A percentile compares a stretch with the other conserved stretches of the same genome.
Evolutionary conservation across 164 flowering plant species (phyloP).

Genomic region (Dillenia suffruticosa): DNA sequence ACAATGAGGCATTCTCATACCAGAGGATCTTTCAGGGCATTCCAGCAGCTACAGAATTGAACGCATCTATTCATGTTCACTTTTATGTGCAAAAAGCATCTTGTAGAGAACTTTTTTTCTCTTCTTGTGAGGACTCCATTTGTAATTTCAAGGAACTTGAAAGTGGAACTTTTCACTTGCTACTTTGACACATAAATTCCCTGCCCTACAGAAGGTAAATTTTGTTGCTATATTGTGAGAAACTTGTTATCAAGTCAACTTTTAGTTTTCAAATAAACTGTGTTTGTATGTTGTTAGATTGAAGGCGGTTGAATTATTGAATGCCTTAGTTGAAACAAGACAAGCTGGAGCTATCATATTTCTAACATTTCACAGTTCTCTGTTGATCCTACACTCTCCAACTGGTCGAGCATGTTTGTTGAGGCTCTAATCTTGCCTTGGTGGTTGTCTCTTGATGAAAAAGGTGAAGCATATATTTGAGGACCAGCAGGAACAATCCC

Average conservation of each 20-base stretch:
- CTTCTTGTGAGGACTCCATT: conserved; percentile 13
- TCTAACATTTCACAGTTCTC: conserved; percentile 28
- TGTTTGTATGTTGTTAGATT: no score
- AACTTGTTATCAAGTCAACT: no score
- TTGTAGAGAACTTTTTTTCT: conserved; percentile 23
- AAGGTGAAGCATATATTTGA: conserved; percentile 12
- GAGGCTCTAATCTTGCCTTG: conserved; percentile 73
- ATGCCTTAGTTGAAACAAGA: no score
- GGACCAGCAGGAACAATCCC: conserved; percentile 10
- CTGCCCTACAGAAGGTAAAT: conserved; percentile 46
- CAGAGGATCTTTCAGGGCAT: conserved; percentile 38
- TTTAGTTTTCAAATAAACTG: no score
- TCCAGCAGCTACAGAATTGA: conserved; percentile 16
- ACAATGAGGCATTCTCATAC: conserved; percentile 48
- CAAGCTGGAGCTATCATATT: no score
- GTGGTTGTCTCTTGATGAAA: conserved; percentile 41
- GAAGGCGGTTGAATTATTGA: no score
- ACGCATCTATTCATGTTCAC: conserved; percentile 33
- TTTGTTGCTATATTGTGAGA: background rate
- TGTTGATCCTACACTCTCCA: conserved; percentile 24
- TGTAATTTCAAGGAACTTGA: conserved; percentile 21
- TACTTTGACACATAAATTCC: conserved; percentile 74
- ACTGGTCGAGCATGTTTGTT: conserved; percentile 41
- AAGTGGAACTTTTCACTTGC: conserved; percentile 50
- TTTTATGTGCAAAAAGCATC: conserved; percentile 31